Conservation (phyloP, 1,139 yeast species). For the Diutina neorugosa region DNA sequence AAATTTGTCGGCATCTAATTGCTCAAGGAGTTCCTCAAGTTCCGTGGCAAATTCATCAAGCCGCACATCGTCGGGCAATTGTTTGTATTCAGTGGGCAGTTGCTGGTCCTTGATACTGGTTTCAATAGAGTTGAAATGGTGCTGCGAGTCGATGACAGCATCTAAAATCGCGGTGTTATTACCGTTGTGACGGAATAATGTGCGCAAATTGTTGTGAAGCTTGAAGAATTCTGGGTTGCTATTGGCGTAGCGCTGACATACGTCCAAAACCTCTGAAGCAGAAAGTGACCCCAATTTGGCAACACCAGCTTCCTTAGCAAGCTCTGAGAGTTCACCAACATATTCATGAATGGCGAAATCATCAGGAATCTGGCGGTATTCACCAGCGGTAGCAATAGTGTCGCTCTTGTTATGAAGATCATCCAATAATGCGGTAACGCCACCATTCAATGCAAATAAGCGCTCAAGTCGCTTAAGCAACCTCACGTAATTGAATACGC, state of each 20-base stretch:
- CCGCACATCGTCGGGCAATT: conserved; percentile 25
- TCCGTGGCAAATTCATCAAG: conserved; percentile 25
- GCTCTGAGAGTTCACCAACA: conserved; percentile 17
- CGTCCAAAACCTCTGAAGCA: conserved; percentile 9
- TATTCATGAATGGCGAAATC: conserved; percentile 25
- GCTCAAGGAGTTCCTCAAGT: conserved; percentile 16
- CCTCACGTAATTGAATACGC: conserved; percentile 8
- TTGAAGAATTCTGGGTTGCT: conserved; percentile 9
- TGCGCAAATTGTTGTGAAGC: conserved; percentile 18
- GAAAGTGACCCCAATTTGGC: background rate
- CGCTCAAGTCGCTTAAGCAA: conserved; percentile 10
- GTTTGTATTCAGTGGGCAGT: conserved; percentile 14
- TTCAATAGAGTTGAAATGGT: conserved; percentile 8
- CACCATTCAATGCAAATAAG: conserved; percentile 13
- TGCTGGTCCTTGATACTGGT: background rate
- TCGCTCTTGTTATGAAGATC: background rate
- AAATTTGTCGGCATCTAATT: conserved; percentile 13
- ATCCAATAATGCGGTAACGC: conserved; percentile 10
- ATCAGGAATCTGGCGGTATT: conserved; percentile 26
- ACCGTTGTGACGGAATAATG: conserved; percentile 15
- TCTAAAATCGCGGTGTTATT: conserved; percentile 13
- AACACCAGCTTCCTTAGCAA: conserved; percentile 14
- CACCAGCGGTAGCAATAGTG: background rate
- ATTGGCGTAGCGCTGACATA: conserved; percentile 8
- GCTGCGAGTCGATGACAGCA: conserved; percentile 11